Base-by-base conservation (phyloP, 352 stramenopile species). In the Phytophthora pluvialis region DNA sequence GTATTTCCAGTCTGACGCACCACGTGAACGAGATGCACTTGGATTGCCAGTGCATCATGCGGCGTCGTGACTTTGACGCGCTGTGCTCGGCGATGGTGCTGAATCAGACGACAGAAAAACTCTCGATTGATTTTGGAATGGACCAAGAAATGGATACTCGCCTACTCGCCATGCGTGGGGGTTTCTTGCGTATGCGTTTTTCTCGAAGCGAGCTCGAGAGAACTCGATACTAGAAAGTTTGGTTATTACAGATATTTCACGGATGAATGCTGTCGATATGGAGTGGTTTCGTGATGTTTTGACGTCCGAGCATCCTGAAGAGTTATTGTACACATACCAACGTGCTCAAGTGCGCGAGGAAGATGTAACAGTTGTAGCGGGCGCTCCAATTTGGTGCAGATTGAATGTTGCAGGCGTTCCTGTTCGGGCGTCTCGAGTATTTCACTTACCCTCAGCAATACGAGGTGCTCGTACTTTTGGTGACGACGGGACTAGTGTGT, bases 111-210 rank as follows among this genome's bases (percentile, higher is more conserved):
- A 45, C 46, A 1, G 36, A 11, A 5, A 51, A 58, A 5, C 29
- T 56, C 10, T 36, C 31, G 3, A 32, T 62, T 18, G 6, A 16
- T 13, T 42, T 55, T 8, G n/a, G 11, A 13, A 16, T 35, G 43
- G 11, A 35, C 31, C n/a, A n/a, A n/a, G n/a, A n/a, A n/a, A n/a
- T n/a, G n/a, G n/a, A n/a, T n/a, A n/a, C n/a, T n/a, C n/a, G n/a
- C n/a, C n/a, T n/a, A n/a, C n/a, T 9, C 31, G 31, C n/a, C 26
- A 50, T 2, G 48, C 46, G 29, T 67, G 40, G 48, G 33, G 60
- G 12, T 67, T 48, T 32, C 0, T 67, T 4, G 48, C 59, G 4
- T 60, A 67, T 25, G 21, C 32, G 13, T 29, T 60, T 7, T 67
- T 67, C 18, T 60, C 48, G 1, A 50, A 50, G 7, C 16, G 59